Conservation (phyloP, 257 asterid genomes). For the Solanum peruvianum region DNA sequence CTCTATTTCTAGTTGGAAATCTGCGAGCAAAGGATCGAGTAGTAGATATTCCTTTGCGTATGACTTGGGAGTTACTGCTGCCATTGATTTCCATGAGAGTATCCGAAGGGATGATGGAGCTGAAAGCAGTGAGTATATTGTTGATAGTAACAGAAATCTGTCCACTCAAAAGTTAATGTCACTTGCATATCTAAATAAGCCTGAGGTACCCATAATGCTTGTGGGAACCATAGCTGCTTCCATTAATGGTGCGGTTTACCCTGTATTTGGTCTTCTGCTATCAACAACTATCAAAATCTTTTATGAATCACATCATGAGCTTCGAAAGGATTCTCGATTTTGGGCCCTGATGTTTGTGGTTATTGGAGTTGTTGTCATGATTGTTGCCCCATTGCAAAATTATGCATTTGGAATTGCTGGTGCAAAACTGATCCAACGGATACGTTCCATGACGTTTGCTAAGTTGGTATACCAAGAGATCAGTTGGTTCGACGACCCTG, state of each 20-base stretch:
- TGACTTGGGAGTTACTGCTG: neutral
- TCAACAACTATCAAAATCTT: neutral
- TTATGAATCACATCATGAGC: slow-evolving; percentile 10
- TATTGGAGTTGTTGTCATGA: slow-evolving; percentile 14
- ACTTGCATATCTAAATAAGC: slow-evolving; percentile 16
- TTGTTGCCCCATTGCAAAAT: slow-evolving; percentile 24
- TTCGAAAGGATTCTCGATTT: slow-evolving; percentile 20
- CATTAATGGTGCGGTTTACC: slow-evolving; percentile 19
- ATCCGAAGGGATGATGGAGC: neutral
- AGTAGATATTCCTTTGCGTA: neutral
- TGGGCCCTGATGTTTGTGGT: slow-evolving; percentile 33
- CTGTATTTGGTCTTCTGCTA: slow-evolving; percentile 18
- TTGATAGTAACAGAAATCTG: neutral
- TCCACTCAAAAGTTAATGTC: neutral
- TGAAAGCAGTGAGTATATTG: neutral
- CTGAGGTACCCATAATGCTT: slow-evolving; percentile 24
- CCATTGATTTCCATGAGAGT: neutral
- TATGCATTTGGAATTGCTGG: slow-evolving; percentile 36
- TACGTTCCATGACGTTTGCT: slow-evolving; percentile 19
- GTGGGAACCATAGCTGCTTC: slow-evolving; percentile 25
- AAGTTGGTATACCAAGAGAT: slow-evolving; percentile 33
- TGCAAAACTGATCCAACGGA: slow-evolving; percentile 22
- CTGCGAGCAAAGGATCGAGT: neutral
- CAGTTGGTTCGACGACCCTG: slow-evolving; percentile 37
- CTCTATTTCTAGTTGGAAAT: neutral